phyloP scores from a whole-genome alignment of 345 rosid genomes.

The Linum trigynum region DNA sequence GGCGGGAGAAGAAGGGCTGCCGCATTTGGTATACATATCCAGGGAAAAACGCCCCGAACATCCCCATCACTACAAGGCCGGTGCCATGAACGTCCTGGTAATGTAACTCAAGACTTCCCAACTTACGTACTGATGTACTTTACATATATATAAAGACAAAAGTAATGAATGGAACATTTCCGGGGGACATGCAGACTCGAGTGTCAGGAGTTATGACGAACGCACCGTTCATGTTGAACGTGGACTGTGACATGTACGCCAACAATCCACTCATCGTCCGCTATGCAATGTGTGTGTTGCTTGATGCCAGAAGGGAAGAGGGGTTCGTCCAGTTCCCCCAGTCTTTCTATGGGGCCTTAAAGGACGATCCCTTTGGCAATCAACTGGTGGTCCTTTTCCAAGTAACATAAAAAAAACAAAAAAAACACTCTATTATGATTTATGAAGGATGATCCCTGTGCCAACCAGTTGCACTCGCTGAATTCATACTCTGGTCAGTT shows the following conservation, averaged over 20 bases:
- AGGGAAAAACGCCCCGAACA: conserved; percentile 52
- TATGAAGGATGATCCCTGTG: no score
- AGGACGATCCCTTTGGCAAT: conserved; percentile 32
- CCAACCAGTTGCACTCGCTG: not conserved
- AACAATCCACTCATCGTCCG: conserved; percentile 41
- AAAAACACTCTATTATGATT: not conserved
- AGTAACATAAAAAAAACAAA: conserved; percentile 8
- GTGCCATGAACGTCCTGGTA: conserved; percentile 76
- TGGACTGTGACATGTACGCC: conserved; percentile 68
- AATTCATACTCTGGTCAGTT: conserved; percentile 15
- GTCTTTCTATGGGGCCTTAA: conserved; percentile 26
- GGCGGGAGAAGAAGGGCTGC: conserved; percentile 25
- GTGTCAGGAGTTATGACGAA: conserved; percentile 69
- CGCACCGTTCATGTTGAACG: conserved; percentile 64
- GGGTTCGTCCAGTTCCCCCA: conserved; percentile 57
- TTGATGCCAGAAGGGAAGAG: conserved; percentile 17
- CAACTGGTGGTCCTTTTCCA: conserved; percentile 15
- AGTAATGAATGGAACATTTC: not conserved
- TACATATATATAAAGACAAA: no score
- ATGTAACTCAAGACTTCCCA: not conserved
- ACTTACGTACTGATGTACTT: no score
- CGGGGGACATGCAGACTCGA: conserved; percentile 29
- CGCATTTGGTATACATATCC: conserved; percentile 52
- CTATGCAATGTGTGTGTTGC: conserved; percentile 45
- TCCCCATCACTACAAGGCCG: conserved; percentile 57